A percentile compares a stretch with the other conserved stretches of the same genome.
phyloP scores from a whole-genome alignment of 371 early-diverging fungal species.

The Paraphysoderma sedebokerense region DNA sequence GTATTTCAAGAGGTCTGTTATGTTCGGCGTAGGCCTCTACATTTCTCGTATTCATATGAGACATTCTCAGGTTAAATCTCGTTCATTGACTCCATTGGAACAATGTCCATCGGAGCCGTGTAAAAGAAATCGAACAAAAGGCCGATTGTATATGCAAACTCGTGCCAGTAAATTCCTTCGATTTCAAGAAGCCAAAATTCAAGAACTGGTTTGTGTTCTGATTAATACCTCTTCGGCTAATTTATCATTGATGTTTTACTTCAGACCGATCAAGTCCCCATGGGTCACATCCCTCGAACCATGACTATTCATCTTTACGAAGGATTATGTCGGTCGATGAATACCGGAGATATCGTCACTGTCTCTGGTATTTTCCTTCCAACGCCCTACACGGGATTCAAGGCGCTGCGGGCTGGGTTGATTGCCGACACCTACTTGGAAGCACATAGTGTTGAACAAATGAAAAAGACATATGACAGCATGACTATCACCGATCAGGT shows the following conservation, averaged over 20 bases:
- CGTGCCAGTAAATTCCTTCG: slow-evolving; percentile 86
- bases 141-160: slow-evolving; percentile 83
- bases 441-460: slow-evolving; percentile 63
- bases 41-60: too few species aligned
- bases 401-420: slow-evolving; percentile 82
- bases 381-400: slow-evolving; percentile 84
- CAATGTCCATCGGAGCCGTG: slow-evolving; percentile 82
- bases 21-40: too few species aligned
- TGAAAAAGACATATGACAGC: slow-evolving; percentile 76
- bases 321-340: slow-evolving; percentile 56
- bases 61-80: too few species aligned
- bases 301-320: slow-evolving; percentile 85
- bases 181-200: slow-evolving; percentile 90
- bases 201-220: slow-evolving; percentile 57
- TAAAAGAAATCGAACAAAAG: slow-evolving; percentile 63
- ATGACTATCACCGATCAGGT: slow-evolving; percentile 33
- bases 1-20: slow-evolving; percentile 90
- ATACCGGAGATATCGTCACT: slow-evolving; percentile 83
- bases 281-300: slow-evolving; percentile 94
- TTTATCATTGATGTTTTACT: neutral
- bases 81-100: slow-evolving; percentile 68
- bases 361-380: slow-evolving; percentile 90
- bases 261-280: slow-evolving; percentile 91
- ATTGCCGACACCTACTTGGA: slow-evolving; percentile 92
- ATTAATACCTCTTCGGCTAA: neutral